Evolutionary conservation across 352 stramenopile genomes (phyloP), one percentile per base, ranked within the genome.

Genomic region (Globisporangium radiosum): DNA sequence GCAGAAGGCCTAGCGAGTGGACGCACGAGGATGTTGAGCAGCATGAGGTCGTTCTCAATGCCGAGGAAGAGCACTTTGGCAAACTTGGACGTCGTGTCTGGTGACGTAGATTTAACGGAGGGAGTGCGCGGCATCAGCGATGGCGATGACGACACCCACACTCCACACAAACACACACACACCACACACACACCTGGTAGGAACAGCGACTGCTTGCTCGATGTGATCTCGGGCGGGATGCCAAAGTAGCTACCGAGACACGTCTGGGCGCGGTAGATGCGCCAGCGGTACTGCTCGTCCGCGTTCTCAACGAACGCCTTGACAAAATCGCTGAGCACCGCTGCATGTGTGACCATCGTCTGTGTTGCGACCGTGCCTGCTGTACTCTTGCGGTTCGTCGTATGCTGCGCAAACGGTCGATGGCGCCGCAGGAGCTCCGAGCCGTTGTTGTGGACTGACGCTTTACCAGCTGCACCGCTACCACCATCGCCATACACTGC

Each of bases 271-370:
- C 79, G 76, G 59, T 90, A 90, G 44, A 93, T 77, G 40, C 84
- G 70, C 78, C 84, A 93, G 4, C 78, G 70, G 60, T 83, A 88
- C 17, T 87, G 70, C 13, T 92, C 81, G 47, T 88, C 77, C 50
- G 90, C 70, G 61, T 94, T 92, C 57, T 94, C 78, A 40, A 96
- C 68, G 55, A 96, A 97, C 36, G 71, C 59, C 47, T 94, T 87
- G 42, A 97, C 62, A 55, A 96, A 96, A 9, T 77, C 67, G n/a
- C 62, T 85, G 38, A 95, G 66, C 33, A 82, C 65, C 13, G 60
- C 65, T 0, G 75, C 74, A 43, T 83, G 72, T 7, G 70, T 68
- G 40, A 87, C 71, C 74, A 88, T 90, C 1, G 39, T 60, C 43
- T 87, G 68, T 3, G 79, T 88, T 36, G 67, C 70, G 7, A 36